phyloP scores from a whole-genome alignment of 2,329 filamentous ascomycete species.

The Cryphonectria radicalis region DNA sequence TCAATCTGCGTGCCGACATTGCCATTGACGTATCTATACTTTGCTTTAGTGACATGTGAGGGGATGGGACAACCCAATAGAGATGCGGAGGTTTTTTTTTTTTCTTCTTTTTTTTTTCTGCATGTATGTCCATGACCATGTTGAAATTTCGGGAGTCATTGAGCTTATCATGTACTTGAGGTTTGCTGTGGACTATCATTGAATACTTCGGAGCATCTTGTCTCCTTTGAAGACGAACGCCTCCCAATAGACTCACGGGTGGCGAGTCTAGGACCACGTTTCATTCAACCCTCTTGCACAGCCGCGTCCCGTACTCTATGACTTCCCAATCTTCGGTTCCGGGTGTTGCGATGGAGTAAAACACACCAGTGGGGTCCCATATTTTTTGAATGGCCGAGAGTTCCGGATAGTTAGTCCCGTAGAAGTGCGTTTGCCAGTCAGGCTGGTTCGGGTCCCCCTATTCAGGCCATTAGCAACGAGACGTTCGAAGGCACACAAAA shows the following conservation, averaged over 20 bases:
- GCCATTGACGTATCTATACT: neutral
- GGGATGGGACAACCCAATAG: too few species aligned
- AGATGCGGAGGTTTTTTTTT: too few species aligned
- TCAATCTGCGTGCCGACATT: neutral
- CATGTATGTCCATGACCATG: neutral
- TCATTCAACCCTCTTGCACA: slow-evolving; percentile 30
- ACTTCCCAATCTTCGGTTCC: slow-evolving; percentile 38
- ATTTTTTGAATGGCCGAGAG: slow-evolving; percentile 35
- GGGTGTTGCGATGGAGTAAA: slow-evolving; percentile 35
- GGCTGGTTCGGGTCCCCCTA: slow-evolving; percentile 41
- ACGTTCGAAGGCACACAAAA: neutral
- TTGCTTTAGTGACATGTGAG: neutral
- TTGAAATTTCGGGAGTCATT: neutral
- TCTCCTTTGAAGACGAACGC: neutral
- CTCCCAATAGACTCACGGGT: neutral
- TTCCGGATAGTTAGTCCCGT: slow-evolving; percentile 14
- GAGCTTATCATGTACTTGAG: neutral
- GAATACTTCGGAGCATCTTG: neutral
- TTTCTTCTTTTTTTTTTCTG: too few species aligned
- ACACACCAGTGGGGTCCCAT: slow-evolving; percentile 32
- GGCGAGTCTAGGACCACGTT: neutral
- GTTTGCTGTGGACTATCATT: neutral
- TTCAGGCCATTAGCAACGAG: neutral
- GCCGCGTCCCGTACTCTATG: slow-evolving; percentile 37
- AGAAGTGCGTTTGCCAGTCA: slow-evolving; percentile 15